Conservation (phyloP, 768 basidiomycete genomes). For the Strobilomyces confusus region DNA sequence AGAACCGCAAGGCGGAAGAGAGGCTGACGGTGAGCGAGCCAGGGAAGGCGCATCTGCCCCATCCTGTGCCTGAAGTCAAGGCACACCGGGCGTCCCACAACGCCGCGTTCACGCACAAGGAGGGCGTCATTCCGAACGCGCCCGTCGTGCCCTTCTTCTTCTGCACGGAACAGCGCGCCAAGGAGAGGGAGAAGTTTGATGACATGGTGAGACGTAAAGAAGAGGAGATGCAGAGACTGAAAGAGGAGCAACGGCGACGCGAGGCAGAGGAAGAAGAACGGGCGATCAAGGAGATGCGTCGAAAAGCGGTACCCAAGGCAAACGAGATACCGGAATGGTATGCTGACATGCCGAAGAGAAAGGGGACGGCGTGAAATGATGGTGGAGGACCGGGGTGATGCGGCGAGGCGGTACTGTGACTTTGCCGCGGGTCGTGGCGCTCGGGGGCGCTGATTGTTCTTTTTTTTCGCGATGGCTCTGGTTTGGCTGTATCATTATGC, state of each 20-base stretch:
- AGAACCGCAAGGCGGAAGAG: no score
- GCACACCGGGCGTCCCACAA: slow-evolving; percentile 47
- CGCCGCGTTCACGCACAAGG: slow-evolving; percentile 38
- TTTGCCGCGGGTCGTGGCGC: slow-evolving; percentile 4
- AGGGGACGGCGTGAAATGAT: slow-evolving; percentile 22
- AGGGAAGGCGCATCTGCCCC: slow-evolving; percentile 16
- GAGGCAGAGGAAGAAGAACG: slow-evolving; percentile 54
- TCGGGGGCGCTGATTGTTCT: neutral
- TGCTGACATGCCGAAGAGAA: slow-evolving; percentile 60
- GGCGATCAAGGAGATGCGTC: slow-evolving; percentile 59
- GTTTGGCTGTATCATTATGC: slow-evolving; percentile 15
- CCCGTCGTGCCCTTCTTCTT: slow-evolving; percentile 38
- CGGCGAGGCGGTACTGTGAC: slow-evolving; percentile 10
- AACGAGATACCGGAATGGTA: slow-evolving; percentile 79
- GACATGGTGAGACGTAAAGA: slow-evolving; percentile 54
- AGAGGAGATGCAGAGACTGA: slow-evolving; percentile 42
- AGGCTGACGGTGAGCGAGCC: slow-evolving; percentile 25
- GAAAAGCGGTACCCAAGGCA: slow-evolving; percentile 61
- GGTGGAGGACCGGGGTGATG: slow-evolving; percentile 14
- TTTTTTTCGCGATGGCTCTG: neutral
- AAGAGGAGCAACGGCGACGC: slow-evolving; percentile 45
- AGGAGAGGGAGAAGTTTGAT: slow-evolving; percentile 64
- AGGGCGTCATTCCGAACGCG: slow-evolving; percentile 40
- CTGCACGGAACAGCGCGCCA: slow-evolving; percentile 52
- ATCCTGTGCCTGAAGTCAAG: slow-evolving; percentile 51